These are phyloP conservation scores for Zygotorulaspora danielsina DNA, from an alignment of 805 yeast genomes.

Conservation along the genomic window DNA sequence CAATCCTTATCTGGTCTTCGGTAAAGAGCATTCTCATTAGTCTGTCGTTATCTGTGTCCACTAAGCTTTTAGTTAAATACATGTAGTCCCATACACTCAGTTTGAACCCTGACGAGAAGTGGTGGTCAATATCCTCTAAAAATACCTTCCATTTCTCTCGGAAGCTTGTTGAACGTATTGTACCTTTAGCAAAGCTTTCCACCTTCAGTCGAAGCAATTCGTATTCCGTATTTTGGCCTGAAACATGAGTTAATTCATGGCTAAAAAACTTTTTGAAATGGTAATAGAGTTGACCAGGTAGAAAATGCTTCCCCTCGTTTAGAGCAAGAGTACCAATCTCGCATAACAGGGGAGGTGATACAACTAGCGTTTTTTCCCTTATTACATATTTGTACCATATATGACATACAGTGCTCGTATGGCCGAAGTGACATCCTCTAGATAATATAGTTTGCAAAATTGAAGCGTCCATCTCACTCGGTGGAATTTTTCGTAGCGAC, in stretches of 20 bases:
- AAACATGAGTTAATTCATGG: constrained; percentile 12
- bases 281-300: constrained; percentile 23
- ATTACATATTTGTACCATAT: constrained; percentile 32
- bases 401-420: constrained; percentile 23
- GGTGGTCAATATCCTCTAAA: constrained; percentile 29
- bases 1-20: constrained; percentile 17
- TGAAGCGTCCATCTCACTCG: constrained; percentile 22
- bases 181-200: constrained; percentile 31
- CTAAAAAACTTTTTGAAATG: constrained; percentile 20
- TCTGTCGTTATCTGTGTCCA: constrained; percentile 5
- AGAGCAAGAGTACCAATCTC: constrained; percentile 28
- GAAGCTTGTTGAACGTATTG: constrained; percentile 18
- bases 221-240: constrained; percentile 14
- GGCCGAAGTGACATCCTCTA: constrained; percentile 29
- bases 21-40: constrained; percentile 20
- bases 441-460: constrained; percentile 24
- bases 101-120: constrained; percentile 8
- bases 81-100: constrained; percentile 30
- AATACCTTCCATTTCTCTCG: constrained; percentile 34
- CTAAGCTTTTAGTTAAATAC: constrained; percentile 18
- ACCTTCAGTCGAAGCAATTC: constrained; percentile 26
- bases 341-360: constrained; percentile 24
- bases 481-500: constrained; percentile 14
- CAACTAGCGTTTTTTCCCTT: constrained; percentile 16
- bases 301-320: constrained; percentile 20